A percentile compares a stretch with the other conserved stretches of the same genome.
phyloP scores from a whole-genome alignment of 202 grass and related monocot genomes.

The Schoenoplectus triqueter region DNA sequence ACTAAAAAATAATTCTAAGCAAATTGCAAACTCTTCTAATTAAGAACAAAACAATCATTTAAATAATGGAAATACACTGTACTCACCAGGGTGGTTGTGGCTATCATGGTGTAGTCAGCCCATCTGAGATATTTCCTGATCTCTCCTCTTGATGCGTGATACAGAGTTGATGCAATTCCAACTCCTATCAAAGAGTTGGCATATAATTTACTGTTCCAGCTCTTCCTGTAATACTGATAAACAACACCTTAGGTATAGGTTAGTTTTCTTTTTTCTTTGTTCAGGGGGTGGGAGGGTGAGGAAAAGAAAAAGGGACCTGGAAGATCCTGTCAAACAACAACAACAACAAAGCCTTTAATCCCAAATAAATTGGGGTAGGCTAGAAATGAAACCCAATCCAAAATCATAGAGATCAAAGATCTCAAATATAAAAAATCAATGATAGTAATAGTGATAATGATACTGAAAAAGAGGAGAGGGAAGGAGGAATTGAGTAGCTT shows the following conservation, averaged over 20 bases:
- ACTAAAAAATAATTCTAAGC: background rate
- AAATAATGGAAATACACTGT: background rate
- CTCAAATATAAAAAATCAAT: no score
- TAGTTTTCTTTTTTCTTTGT: no score
- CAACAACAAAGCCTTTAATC: no score
- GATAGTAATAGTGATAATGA: no score
- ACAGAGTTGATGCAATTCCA: constrained; percentile 88
- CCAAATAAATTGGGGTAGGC: no score
- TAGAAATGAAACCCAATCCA: no score
- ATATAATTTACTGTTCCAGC: constrained; percentile 68
- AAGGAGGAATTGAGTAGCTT: constrained; percentile 29
- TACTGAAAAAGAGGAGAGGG: background rate
- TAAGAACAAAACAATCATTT: background rate
- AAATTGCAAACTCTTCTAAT: background rate
- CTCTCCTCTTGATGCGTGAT: constrained; percentile 79
- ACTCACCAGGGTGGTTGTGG: constrained; percentile 83
- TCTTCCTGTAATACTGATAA: constrained; percentile 85
- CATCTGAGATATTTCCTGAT: constrained; percentile 85
- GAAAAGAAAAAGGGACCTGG: background rate
- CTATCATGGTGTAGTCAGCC: constrained; percentile 98
- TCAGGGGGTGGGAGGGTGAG: no score
- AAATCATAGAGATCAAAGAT: no score
- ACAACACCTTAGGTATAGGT: constrained; percentile 54
- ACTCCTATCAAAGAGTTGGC: constrained; percentile 94
- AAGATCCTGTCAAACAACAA: background rate